Conservation (phyloP, 2,329 filamentous ascomycete species). For the Dothideomycetes sp. region DNA sequence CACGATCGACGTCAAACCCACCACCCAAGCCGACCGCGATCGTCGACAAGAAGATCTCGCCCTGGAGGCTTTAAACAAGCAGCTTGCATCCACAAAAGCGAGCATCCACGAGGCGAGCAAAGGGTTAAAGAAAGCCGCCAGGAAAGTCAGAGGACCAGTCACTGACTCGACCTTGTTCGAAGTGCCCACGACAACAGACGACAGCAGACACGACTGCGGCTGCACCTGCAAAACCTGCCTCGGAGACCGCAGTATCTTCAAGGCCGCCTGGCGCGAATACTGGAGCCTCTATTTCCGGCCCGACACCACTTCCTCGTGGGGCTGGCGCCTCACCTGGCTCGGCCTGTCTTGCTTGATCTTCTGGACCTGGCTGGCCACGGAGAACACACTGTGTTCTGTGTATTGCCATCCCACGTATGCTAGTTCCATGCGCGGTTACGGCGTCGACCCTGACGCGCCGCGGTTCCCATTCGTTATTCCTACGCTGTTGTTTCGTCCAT, state of each 20-base stretch:
- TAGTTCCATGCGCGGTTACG: constrained; percentile 36
- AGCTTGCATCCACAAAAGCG: constrained; percentile 27
- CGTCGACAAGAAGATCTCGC: constrained; percentile 30
- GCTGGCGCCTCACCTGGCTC: constrained; percentile 26
- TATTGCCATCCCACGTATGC: constrained; percentile 42
- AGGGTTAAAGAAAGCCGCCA: constrained; percentile 30
- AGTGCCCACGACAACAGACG: too few relatives aligned
- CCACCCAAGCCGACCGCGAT: constrained; percentile 29
- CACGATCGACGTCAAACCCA: neutral
- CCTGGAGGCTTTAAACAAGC: constrained; percentile 30
- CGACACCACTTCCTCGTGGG: constrained; percentile 9
- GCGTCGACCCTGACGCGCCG: constrained; percentile 41
- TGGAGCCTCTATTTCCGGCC: constrained; percentile 17
- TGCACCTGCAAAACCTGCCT: constrained; percentile 13
- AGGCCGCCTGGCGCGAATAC: constrained; percentile 19
- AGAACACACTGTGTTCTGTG: constrained; percentile 19
- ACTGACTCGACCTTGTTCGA: neutral
- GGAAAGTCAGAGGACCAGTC: constrained; percentile 12
- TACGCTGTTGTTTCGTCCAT: constrained; percentile 38
- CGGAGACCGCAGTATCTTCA: constrained; percentile 16
- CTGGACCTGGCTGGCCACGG: constrained; percentile 7
- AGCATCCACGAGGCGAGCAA: constrained; percentile 33
- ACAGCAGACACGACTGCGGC: neutral
- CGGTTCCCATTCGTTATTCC: constrained; percentile 44
- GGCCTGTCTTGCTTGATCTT: constrained; percentile 27